phyloP scores from a whole-genome alignment of 192 early-diverging fungal species.

The Chytriomyces sp. region DNA sequence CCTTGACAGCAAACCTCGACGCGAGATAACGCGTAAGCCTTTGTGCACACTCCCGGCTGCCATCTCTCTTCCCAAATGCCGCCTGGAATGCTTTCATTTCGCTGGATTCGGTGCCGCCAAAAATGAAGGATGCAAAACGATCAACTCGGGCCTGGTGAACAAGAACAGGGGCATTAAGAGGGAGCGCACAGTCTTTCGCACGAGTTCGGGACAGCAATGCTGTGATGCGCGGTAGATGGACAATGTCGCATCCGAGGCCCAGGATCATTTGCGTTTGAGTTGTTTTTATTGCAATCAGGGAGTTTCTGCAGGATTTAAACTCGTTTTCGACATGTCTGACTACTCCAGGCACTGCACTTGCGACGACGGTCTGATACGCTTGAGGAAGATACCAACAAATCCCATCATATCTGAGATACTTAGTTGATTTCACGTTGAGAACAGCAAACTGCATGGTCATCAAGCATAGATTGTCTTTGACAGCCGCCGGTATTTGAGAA shows the following conservation, averaged over 20 bases:
- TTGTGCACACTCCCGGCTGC: not conserved
- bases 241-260: constrained; percentile 80
- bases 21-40: not conserved
- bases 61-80: not conserved
- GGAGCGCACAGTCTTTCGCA: constrained; percentile 20
- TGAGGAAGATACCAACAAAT: no score
- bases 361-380: no score
- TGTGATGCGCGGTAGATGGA: constrained; percentile 69
- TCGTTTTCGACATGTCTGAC: no score
- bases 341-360: no score
- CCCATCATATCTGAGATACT: no score
- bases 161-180: not conserved
- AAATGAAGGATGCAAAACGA: constrained; percentile 38
- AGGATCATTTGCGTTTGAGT: constrained; percentile 50
- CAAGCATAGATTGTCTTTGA: no score
- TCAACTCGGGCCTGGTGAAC: not conserved
- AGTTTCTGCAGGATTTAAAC: no score
- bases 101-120: constrained; percentile 5
- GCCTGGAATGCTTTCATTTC: constrained; percentile 4
- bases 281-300: no score
- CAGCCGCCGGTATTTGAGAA: no score
- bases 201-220: constrained; percentile 55
- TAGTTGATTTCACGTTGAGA: no score
- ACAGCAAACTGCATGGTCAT: no score
- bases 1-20: constrained; percentile 72